phyloP scores from a whole-genome alignment of 2,329 filamentous ascomycete species.

The Thelonectria blattea region DNA sequence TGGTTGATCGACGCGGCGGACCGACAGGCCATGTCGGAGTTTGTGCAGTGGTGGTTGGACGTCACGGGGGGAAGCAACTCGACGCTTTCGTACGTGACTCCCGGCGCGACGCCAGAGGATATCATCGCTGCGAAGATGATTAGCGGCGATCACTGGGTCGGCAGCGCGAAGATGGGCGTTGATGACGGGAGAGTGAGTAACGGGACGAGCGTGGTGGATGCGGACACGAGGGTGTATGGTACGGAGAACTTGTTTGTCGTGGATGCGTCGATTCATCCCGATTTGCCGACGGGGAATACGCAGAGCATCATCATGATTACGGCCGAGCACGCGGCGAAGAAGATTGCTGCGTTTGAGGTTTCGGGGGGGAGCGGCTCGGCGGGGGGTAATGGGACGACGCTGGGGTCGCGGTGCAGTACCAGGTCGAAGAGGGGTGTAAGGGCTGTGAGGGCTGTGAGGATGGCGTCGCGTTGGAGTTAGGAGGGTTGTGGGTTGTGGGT shows the following conservation, averaged over 20 bases:
- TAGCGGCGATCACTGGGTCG: slow-evolving; percentile 39
- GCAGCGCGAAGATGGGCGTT: slow-evolving; percentile 50
- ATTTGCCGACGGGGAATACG: slow-evolving; percentile 38
- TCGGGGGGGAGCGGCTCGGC: slow-evolving; percentile 4
- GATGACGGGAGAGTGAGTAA: slow-evolving; percentile 53
- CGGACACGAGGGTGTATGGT: slow-evolving; percentile 63
- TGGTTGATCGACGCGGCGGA: slow-evolving; percentile 36
- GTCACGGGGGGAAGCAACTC: slow-evolving; percentile 30
- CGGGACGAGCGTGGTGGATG: slow-evolving; percentile 61
- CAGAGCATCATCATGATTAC: slow-evolving; percentile 39
- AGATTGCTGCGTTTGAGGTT: slow-evolving; percentile 30
- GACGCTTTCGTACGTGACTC: slow-evolving; percentile 30
- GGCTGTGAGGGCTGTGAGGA: not conserved
- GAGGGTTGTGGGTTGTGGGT: too few relatives aligned
- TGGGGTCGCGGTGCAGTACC: not conserved
- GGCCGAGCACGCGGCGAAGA: slow-evolving; percentile 36
- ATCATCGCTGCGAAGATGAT: slow-evolving; percentile 36
- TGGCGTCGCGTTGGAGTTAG: not conserved
- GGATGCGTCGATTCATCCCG: slow-evolving; percentile 67
- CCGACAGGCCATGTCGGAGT: slow-evolving; percentile 34
- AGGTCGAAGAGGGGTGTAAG: not conserved
- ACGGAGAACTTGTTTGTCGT: slow-evolving; percentile 68
- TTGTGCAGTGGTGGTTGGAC: slow-evolving; percentile 37
- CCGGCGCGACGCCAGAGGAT: slow-evolving; percentile 26
- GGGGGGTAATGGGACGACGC: slow-evolving; percentile 14